Evolutionary conservation across 345 rosid genomes (phyloP), one percentile per base, ranked within the genome.

Genomic region (Salix dunnii): DNA sequence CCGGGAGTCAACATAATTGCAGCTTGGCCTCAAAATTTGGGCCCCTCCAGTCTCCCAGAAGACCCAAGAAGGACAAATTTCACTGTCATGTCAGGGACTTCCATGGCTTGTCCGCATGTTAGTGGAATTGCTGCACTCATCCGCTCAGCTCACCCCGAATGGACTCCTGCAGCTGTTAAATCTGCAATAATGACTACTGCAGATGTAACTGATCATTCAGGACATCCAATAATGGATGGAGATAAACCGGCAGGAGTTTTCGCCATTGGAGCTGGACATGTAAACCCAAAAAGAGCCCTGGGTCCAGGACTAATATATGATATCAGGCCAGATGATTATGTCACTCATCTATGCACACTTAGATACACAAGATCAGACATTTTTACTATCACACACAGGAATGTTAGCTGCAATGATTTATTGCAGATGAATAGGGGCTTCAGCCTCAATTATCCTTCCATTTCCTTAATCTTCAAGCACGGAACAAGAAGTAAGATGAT

Each of bases 21-120:
- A n/a, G 99, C 99, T 61, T 95, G 99, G 99, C 97, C 99, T 30
- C 98, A 90, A 73, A 95, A 93, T 80, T 79, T 95, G 21, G 98
- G 96, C 42, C 98, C 99, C 13, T 85, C 89, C 0, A 87, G 91
- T 25, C 94, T 93, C 78, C 91, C 91, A 17, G 93, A 90, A 71
- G 99, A 93, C 80, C 33, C 90, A 23, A 89, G 99, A 82, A 93
- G 96, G 79, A 94, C 86, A 74, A 91, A 95, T 80, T 95, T 95
- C 88, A 89, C 96, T 1, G 91, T 95, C 7, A 91, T 91, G 97
- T 93, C 99, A 0, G 98, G 99, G 33, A 95, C 99, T 72, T 95
- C 99, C 81, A 95, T 95, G 99, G 88, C 99, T 58, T 95, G 99
- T 79, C 99, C 99, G 62, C 98, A 95, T 73, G 93, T 85, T 74